Evolutionary conservation across 306 rosid genomes (phyloP), one percentile per base, ranked within the genome.

Genomic region (Lathyrus oleraceus): DNA sequence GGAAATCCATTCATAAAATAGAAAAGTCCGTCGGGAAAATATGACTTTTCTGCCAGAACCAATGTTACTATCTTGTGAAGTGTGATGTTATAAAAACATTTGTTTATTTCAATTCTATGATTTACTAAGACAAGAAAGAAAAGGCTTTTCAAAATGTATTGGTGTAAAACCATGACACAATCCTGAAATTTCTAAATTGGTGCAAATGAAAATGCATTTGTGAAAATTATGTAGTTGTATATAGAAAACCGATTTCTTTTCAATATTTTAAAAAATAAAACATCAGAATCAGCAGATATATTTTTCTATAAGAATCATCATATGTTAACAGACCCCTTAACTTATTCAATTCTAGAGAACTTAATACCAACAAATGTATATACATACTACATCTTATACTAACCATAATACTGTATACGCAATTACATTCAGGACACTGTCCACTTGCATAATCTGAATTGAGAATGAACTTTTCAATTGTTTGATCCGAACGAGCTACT

Each of bases 1-100:
- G 76, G 72, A 73, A 69, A 49, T 35, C 77, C 69, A 83, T 94
- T 62, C 75, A 44, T 47, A 86, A 70, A 67, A 79, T 83, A 61
- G 97, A 94, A 54, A 85, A 69, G 10, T 21, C 45, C 60, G 4
- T 45, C 67, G 12, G 15, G 21, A 71, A 70, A 32, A 13, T 16
- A 52, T 75, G 36, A 71, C 21, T 65, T 28, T 27, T 2, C 63
- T 57, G 19, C 62, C 39, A 6, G 39, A 57, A 27, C 6, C 62
- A 57, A 57, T 56, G 39, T 56, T 25, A 2, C 17, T 56, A 6
- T 56, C 38, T 25, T 56, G 14, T 56, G 61, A 56, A 56, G 62
- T 57, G 20, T 57, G 63, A 57, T 27, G 8, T 27, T 56, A 57
- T 57, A n/a, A 27, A 11, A 27, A 53, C 14, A 57, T 9, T 20